phyloP scores from a whole-genome alignment of 1,284 basidiomycete species.

The Rhizoctonia solani region DNA sequence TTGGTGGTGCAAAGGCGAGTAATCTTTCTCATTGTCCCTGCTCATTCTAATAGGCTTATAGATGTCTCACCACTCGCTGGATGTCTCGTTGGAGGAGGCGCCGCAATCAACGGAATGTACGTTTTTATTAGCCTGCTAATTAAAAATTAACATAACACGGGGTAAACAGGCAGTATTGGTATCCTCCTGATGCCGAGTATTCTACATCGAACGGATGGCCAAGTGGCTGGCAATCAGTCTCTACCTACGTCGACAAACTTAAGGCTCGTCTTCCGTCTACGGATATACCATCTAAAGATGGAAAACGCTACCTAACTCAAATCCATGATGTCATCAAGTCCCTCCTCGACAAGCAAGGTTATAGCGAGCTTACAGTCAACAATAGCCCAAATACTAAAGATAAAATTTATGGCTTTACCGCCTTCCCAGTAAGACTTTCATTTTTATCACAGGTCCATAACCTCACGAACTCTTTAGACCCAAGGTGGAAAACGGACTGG shows the following conservation, averaged over 20 bases:
- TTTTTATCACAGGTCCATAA: background rate
- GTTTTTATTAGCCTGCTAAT: conserved; percentile 41
- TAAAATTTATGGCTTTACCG: conserved; percentile 61
- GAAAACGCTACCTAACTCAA: conserved; percentile 62
- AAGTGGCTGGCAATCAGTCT: conserved; percentile 56
- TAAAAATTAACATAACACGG: conserved; percentile 24
- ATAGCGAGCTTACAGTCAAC: conserved; percentile 59
- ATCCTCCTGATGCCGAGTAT: conserved; percentile 54
- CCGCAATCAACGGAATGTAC: conserved; percentile 65
- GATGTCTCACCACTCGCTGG: conserved; percentile 65
- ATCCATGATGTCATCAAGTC: conserved; percentile 52
- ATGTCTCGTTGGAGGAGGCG: conserved; percentile 65
- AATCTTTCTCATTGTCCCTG: background rate
- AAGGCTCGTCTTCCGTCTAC: conserved; percentile 59
- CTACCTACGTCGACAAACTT: conserved; percentile 55
- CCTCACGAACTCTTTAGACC: conserved; percentile 49
- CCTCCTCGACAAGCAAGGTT: conserved; percentile 56
- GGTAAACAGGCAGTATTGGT: conserved; percentile 57
- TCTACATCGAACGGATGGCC: conserved; percentile 59
- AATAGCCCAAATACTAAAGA: conserved; percentile 60
- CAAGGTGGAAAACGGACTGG: conserved; percentile 61
- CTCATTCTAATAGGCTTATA: conserved; percentile 35
- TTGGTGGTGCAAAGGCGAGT: conserved; percentile 64
- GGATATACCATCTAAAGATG: conserved; percentile 62
- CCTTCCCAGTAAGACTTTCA: conserved; percentile 54